A percentile compares a stretch with the other conserved stretches of the same genome.
These are phyloP conservation scores for Stereum hirsutum DNA, from an alignment of 1,284 basidiomycete genomes.

Conservation along the genomic window DNA sequence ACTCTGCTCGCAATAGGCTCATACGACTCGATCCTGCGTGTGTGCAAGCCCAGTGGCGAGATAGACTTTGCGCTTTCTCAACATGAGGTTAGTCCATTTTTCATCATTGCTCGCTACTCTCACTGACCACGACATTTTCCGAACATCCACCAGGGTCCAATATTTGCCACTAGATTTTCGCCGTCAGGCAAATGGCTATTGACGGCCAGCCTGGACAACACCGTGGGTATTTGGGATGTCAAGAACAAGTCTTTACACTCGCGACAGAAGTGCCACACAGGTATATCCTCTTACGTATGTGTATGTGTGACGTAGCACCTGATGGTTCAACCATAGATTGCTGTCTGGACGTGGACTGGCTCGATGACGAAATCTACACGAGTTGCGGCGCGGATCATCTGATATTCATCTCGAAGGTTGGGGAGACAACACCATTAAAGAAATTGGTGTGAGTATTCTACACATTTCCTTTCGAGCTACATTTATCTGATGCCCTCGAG, in stretches of 20 bases:
- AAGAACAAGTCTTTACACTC: conserved; percentile 45
- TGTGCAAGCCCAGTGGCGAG: conserved; percentile 48
- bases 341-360: conserved; percentile 76
- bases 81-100: conserved; percentile 45
- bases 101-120: background rate
- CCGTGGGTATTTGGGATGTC: conserved; percentile 74
- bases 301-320: conserved; percentile 3
- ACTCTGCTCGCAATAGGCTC: conserved; percentile 68
- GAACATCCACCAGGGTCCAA: conserved; percentile 48
- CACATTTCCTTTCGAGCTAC: background rate
- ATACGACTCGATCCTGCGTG: conserved; percentile 60
- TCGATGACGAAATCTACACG: conserved; percentile 63
- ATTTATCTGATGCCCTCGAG: background rate
- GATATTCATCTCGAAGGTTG: conserved; percentile 52
- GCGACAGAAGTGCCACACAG: conserved; percentile 51
- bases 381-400: conserved; percentile 64
- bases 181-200: conserved; percentile 58
- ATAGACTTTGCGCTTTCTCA: conserved; percentile 50
- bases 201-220: conserved; percentile 67
- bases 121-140: conserved; percentile 10
- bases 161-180: conserved; percentile 70
- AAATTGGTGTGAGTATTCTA: conserved; percentile 40
- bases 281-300: conserved; percentile 10
- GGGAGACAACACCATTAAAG: conserved; percentile 40
- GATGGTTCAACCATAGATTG: conserved; percentile 37